phyloP scores from a whole-genome alignment of 108 stramenopile genomes.

The Bacterosira constricta region DNA sequence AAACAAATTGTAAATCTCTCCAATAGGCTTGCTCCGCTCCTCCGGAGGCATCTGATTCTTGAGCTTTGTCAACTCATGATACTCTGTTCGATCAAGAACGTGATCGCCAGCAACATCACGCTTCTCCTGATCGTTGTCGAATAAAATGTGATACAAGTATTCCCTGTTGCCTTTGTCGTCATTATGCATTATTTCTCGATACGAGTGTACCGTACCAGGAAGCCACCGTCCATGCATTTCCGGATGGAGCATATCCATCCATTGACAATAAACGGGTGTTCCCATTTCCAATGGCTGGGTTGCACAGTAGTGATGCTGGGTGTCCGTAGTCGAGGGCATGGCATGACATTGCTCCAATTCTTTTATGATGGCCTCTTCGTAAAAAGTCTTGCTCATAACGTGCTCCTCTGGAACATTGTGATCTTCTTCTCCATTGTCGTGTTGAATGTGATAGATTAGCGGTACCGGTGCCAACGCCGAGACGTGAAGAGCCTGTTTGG shows the following conservation, averaged over 20 bases:
- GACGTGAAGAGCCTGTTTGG: background rate
- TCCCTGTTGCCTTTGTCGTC: background rate
- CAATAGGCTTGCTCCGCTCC: background rate
- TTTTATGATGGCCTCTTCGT: constrained; percentile 7
- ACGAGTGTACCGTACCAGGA: constrained; percentile 20
- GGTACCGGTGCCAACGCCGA: background rate
- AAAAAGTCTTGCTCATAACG: constrained; percentile 11
- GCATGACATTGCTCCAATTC: constrained; percentile 12
- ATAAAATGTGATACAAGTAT: constrained; percentile 30
- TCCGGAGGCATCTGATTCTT: background rate
- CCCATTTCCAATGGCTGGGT: constrained; percentile 9
- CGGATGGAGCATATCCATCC: constrained; percentile 23
- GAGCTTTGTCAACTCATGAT: constrained; percentile 17
- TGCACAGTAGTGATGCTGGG: background rate
- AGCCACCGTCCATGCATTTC: constrained; percentile 12
- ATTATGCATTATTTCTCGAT: background rate
- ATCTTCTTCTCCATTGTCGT: constrained; percentile 9
- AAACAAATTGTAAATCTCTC: constrained; percentile 17
- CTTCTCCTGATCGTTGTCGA: constrained; percentile 32
- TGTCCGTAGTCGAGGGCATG: background rate
- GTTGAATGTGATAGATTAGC: constrained; percentile 25
- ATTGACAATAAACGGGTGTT: constrained; percentile 18
- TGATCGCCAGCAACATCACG: background rate
- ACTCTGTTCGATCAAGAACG: constrained; percentile 29
- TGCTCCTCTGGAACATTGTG: constrained; percentile 21